Percentiles rank a stretch among this genome's conserved stretches.
Conservation (phyloP, 257 asterid genomes). For the Ilex aquifolium region DNA sequence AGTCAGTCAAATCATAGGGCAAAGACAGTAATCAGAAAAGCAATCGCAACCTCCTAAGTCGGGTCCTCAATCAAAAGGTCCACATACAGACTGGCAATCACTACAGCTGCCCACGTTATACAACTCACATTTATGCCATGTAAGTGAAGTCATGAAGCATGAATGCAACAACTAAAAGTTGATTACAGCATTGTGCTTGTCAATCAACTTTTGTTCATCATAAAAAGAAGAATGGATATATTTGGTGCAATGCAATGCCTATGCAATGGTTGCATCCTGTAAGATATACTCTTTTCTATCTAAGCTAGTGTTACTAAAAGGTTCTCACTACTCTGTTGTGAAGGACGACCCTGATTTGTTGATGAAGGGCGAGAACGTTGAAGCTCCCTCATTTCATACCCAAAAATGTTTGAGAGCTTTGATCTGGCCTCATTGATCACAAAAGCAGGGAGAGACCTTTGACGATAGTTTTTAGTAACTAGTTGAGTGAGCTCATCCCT, state of each 20-base stretch:
- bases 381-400: constrained; percentile 84
- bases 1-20: no score
- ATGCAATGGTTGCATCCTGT: background rate
- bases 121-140: no score
- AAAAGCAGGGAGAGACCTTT: constrained; percentile 62
- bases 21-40: no score
- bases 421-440: constrained; percentile 70
- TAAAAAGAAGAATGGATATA: no score
- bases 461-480: constrained; percentile 63
- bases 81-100: no score
- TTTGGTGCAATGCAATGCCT: background rate
- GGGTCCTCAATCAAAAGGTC: no score
- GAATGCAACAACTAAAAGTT: background rate
- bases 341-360: constrained; percentile 30
- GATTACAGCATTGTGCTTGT: background rate
- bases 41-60: no score
- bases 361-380: constrained; percentile 56
- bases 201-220: no score
- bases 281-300: background rate
- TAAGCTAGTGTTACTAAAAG: background rate
- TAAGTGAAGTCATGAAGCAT: background rate
- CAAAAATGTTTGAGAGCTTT: constrained; percentile 64
- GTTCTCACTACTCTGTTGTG: constrained; percentile 44
- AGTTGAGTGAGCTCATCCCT: constrained; percentile 81
- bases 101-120: no score